These are phyloP conservation scores for Lophiostoma macrostomum DNA, from an alignment of 495 filamentous ascomycete species.

Conservation along the genomic window DNA sequence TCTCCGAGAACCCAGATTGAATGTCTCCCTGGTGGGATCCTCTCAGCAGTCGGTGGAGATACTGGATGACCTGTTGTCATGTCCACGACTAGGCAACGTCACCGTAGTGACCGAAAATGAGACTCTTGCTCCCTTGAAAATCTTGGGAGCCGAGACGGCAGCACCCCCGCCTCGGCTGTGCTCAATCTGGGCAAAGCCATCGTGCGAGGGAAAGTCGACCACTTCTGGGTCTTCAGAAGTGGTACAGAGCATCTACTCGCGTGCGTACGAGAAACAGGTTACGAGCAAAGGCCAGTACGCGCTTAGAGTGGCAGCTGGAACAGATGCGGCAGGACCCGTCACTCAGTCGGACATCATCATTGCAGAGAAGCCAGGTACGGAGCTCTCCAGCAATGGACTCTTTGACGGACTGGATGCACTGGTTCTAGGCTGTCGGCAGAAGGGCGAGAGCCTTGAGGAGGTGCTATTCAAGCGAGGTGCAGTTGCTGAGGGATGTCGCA, in stretches of 20 bases:
- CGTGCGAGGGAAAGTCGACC: neutral
- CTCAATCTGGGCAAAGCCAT: slow-evolving; percentile 19
- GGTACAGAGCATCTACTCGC: slow-evolving; percentile 18
- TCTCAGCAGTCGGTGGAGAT: slow-evolving; percentile 14
- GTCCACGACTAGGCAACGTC: slow-evolving; percentile 18
- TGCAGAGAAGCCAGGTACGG: neutral
- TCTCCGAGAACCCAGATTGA: neutral
- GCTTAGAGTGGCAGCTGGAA: slow-evolving; percentile 11
- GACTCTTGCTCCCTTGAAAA: slow-evolving; percentile 10
- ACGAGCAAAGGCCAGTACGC: slow-evolving; percentile 12
- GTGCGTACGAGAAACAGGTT: slow-evolving; percentile 26
- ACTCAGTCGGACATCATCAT: slow-evolving; percentile 13
- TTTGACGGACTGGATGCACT: slow-evolving; percentile 21
- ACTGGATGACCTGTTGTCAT: slow-evolving; percentile 18
- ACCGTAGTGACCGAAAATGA: slow-evolving; percentile 19
- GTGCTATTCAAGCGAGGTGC: slow-evolving; percentile 29
- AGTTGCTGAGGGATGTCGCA: slow-evolving; percentile 14
- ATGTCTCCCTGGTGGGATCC: slow-evolving; percentile 19
- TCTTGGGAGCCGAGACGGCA: neutral
- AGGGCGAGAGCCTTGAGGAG: slow-evolving; percentile 27
- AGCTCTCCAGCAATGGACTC: slow-evolving; percentile 1
- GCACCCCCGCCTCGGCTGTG: slow-evolving; percentile 19
- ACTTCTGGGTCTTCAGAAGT: slow-evolving; percentile 7
- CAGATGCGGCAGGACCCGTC: neutral
- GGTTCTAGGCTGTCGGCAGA: slow-evolving; percentile 24